phyloP scores from a whole-genome alignment of 768 basidiomycete species.

The Paxillus involutus region DNA sequence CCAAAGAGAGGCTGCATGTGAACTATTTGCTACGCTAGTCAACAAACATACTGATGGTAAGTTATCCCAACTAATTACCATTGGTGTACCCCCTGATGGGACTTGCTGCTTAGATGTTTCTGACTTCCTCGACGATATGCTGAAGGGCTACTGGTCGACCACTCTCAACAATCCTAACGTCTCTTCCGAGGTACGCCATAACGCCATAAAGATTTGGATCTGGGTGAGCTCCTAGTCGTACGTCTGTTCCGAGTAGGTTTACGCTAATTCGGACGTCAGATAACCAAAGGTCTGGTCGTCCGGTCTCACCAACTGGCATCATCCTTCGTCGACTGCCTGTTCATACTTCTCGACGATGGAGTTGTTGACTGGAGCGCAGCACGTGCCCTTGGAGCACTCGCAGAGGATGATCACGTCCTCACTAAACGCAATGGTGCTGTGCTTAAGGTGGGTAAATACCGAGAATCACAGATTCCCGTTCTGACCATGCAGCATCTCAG shows the following conservation, averaged over 20 bases:
- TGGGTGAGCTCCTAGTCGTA: constrained; percentile 51
- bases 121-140: constrained; percentile 42
- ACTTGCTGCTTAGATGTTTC: constrained; percentile 39
- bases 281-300: constrained; percentile 77
- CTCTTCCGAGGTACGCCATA: constrained; percentile 41
- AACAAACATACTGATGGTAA: constrained; percentile 78
- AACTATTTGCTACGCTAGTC: constrained; percentile 63
- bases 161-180: constrained; percentile 40
- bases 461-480: neutral
- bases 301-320: constrained; percentile 63
- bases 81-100: neutral
- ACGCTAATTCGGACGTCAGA: constrained; percentile 40
- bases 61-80: neutral
- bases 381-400: constrained; percentile 67
- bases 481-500: constrained; percentile 36
- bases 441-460: constrained; percentile 56
- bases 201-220: constrained; percentile 60
- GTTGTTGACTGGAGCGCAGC: constrained; percentile 73
- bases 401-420: constrained; percentile 58
- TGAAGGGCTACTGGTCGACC: constrained; percentile 48
- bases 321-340: constrained; percentile 59
- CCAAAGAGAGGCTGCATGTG: constrained; percentile 56
- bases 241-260: neutral
- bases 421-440: constrained; percentile 79
- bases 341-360: constrained; percentile 69